Evolutionary conservation across 169 alveolate species (phyloP), one percentile per base, ranked within the genome.

Genomic region (Cryptosporidium bovis): DNA sequence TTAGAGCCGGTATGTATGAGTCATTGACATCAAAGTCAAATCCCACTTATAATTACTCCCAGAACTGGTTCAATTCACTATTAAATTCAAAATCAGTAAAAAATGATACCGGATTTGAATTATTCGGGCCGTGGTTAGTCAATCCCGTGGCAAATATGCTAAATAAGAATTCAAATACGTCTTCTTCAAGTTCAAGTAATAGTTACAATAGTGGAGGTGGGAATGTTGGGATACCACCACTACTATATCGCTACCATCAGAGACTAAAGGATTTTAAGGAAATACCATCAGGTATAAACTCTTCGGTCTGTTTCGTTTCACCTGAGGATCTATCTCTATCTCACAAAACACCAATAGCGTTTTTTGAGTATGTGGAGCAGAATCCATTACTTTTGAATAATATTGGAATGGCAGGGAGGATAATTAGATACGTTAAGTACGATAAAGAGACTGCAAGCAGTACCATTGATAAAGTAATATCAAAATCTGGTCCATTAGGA

Each of bases 311-410:
- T 87, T 82, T 89, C 16, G 93, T 66, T 33, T 62, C 82, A 20
- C 94, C 94, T 20, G 65, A 90, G 85, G 96, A 94, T 62, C 82
- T 94, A 34, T 64, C 94, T 6, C 92, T 94, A 67, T 64, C 83
- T n/a, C 96, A 94, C 64, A 94, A 93, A 67, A 89, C 94, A 51
- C 94, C 94, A 66, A 46, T 94, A 16, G 97, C 94, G n/a, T 67
- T 94, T 29, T 64, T 94, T 55, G 97, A 94, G 82, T 92, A 93
- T 85, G 66, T 93, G 40, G 97, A 94, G 67, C 96, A 94, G 93
- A 83, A 83, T 51, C 97, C 97, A 29, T 91, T 93, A 48, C 82
- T 93, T 44, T 36, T 93, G 62, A 82, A 91, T 65, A 93, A 93
- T 77, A 77, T 91, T 7, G 97, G 97, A 12, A 94, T 94, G 97